A percentile compares a stretch with the other conserved stretches of the same genome.
Conservation (phyloP, 306 rosid species). For the Lupinus albus region DNA sequence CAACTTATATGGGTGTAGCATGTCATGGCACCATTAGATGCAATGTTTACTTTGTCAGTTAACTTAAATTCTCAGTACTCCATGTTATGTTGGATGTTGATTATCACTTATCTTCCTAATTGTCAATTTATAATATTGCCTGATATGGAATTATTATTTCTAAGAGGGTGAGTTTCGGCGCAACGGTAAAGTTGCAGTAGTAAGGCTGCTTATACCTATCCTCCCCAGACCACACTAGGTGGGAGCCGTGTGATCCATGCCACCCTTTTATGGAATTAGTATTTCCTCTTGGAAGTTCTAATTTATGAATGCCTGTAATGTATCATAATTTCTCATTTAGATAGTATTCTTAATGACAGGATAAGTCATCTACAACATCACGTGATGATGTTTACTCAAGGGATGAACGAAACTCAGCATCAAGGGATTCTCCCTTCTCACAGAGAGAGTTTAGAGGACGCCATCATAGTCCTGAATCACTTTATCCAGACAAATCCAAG, state of each 20-base stretch:
- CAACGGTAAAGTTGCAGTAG: too few species aligned
- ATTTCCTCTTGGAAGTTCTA: conserved; percentile 12
- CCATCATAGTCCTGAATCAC: conserved; percentile 62
- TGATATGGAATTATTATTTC: too few species aligned
- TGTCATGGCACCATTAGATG: conserved; percentile 32
- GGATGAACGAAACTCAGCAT: conserved; percentile 58
- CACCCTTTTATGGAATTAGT: conserved; percentile 29
- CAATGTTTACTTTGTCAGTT: conserved; percentile 26
- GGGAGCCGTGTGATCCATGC: too few species aligned
- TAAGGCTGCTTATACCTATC: too few species aligned
- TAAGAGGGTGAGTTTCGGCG: too few species aligned
- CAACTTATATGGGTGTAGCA: conserved; percentile 7
- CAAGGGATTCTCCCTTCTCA: conserved; percentile 70
- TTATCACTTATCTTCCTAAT: neutral
- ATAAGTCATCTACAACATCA: conserved; percentile 60
- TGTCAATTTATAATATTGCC: conserved; percentile 20
- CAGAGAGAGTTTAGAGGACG: conserved; percentile 65
- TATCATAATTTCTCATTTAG: conserved; percentile 38
- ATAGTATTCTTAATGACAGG: conserved; percentile 66
- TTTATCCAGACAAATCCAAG: conserved; percentile 69
- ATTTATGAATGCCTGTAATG: conserved; percentile 26
- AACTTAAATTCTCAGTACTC: neutral
- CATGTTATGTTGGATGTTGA: conserved; percentile 33
- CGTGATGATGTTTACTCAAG: conserved; percentile 67
- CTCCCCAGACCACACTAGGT: too few species aligned